These are phyloP conservation scores for Allium sativum DNA, from an alignment of 106 monocot species.

Conservation along the genomic window DNA sequence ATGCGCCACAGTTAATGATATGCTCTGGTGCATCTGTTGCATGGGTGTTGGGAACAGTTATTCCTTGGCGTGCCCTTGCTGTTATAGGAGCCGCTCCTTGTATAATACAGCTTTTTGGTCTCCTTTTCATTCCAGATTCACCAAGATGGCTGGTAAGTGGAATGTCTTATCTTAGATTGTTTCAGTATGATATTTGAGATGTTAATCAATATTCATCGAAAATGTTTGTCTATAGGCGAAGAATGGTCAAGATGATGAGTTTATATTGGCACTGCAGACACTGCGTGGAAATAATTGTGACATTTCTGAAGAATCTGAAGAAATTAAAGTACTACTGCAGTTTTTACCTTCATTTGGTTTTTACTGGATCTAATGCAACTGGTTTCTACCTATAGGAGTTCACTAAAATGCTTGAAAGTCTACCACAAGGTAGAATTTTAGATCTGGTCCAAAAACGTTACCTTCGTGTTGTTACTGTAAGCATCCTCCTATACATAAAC, in stretches of 20 bases:
- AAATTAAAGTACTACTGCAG: conserved; percentile 26
- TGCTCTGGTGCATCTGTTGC: conserved; percentile 35
- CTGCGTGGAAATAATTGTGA: conserved; percentile 44
- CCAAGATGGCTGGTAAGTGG: conserved; percentile 61
- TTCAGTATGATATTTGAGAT: not conserved
- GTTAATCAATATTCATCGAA: not conserved
- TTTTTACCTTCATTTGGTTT: no score
- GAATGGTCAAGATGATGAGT: conserved; percentile 18
- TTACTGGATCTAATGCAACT: no score
- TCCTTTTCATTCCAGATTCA: conserved; percentile 51
- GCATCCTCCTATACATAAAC: not conserved
- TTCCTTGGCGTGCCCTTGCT: conserved; percentile 39
- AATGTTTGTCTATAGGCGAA: conserved; percentile 25
- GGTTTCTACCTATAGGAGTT: conserved; percentile 23
- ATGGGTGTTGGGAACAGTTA: conserved; percentile 28
- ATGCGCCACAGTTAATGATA: conserved; percentile 32
- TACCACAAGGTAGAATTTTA: conserved; percentile 22
- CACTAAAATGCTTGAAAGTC: conserved; percentile 18
- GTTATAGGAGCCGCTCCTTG: conserved; percentile 16
- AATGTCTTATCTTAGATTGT: not conserved
- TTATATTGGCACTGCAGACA: conserved; percentile 19
- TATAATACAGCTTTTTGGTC: conserved; percentile 30
- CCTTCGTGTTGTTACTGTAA: conserved; percentile 31
- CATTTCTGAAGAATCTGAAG: conserved; percentile 42
- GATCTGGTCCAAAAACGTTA: conserved; percentile 46